These are phyloP conservation scores for Somion occarium DNA, from an alignment of 1,284 basidiomycete species.

Conservation along the genomic window DNA sequence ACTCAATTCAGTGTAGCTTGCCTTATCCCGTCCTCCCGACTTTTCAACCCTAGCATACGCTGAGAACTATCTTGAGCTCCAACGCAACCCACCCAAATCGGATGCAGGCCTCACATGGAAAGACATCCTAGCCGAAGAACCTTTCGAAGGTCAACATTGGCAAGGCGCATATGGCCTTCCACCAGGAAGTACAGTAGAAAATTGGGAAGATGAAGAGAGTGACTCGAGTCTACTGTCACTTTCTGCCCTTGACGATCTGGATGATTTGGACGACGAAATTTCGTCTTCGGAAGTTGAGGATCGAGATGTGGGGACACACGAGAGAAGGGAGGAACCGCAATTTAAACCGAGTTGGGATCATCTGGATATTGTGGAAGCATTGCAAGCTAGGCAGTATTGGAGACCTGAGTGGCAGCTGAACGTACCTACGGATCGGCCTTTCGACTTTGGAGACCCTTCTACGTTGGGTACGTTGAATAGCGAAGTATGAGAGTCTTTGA, in stretches of 20 bases:
- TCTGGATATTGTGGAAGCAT: conserved; percentile 48
- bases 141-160: conserved; percentile 78
- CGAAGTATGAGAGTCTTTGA: not conserved
- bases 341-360: conserved; percentile 31
- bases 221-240: conserved; percentile 43
- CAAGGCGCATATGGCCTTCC: conserved; percentile 52
- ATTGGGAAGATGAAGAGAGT: conserved; percentile 35
- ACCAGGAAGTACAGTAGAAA: conserved; percentile 35
- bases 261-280: conserved; percentile 39
- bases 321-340: not conserved
- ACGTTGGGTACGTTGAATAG: conserved; percentile 47
- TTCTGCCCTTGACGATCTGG: conserved; percentile 41
- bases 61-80: conserved; percentile 41
- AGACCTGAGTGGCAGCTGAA: conserved; percentile 52
- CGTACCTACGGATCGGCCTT: conserved; percentile 36
- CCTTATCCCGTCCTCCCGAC: conserved; percentile 50
- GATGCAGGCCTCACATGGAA: conserved; percentile 56
- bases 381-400: conserved; percentile 68
- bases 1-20: conserved; percentile 35
- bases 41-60: conserved; percentile 45
- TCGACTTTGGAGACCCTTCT: conserved; percentile 62
- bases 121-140: conserved; percentile 72
- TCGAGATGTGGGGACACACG: conserved; percentile 26
- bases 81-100: conserved; percentile 38
- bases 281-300: conserved; percentile 44